Evolutionary conservation across 805 yeast genomes (phyloP), one percentile per base, ranked within the genome.

Genomic region (Saccharomycopsis selenospora): DNA sequence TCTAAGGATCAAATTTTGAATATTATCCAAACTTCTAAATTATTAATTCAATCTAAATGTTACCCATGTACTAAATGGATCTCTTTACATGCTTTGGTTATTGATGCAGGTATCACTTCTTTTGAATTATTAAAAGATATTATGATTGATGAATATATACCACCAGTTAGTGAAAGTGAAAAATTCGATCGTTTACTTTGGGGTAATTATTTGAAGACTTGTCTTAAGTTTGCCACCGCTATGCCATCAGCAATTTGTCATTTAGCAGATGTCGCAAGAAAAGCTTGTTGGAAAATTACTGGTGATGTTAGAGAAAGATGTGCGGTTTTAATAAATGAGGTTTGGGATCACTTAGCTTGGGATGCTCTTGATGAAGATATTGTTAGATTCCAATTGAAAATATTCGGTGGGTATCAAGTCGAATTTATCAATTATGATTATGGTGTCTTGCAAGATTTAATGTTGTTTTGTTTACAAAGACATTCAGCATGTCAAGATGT

Each of bases 281-380:
- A 78, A 53, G 89, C 89, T 1, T 78, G 89, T 52, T 69, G 67
- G 64, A 70, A 70, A 46, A 76, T 86, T 40, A 73, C 86, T 0
- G 81, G 80, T 8, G 80, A 77, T 57, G 65, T 85, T 54, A 72
- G 95, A 53, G 71, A 72, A 10, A 68, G 82, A 52, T 72, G 82
- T 40, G 77, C 88, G 0, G 55, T 54, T 11, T 62, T 85, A 40
- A 56, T 87, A 10, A 69, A 72, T 48, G 73, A 71, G 46, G 71
- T 78, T n/a, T 88, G 96, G 96, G 81, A 80, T 52, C 66, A 74
- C 10, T 68, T 88, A 45, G 93, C 88, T 17, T 73, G 80, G 77
- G 76, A 75, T 10, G 72, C 80, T 2, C 62, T 73, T 22, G 71
- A 72, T 17, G 80, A 75, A 26, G 84, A 79, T 54, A 59, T 66